Evolutionary conservation across 1,284 basidiomycete genomes (phyloP).

Genomic region (Ustilago cynodontis): DNA sequence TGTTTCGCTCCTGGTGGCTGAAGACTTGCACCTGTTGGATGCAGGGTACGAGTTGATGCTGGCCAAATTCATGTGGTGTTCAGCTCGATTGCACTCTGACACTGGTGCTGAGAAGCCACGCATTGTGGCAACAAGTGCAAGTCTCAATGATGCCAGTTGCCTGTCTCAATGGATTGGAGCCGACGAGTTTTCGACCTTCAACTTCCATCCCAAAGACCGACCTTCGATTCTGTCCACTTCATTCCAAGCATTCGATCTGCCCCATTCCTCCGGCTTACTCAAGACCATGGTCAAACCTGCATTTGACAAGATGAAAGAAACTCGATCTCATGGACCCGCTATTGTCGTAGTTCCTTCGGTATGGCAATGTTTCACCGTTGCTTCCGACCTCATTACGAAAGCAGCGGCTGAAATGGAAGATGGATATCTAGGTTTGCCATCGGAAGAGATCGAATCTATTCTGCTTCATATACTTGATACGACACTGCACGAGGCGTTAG

Average conservation of each 20-base stretch:
- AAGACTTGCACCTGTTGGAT: constrained; percentile 88
- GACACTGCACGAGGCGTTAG: constrained; percentile 79
- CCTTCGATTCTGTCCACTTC: constrained; percentile 81
- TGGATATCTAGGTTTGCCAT: constrained; percentile 78
- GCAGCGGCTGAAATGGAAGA: constrained; percentile 80
- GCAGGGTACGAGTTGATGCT: constrained; percentile 85
- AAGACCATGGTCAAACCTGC: constrained; percentile 93
- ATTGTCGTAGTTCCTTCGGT: constrained; percentile 93
- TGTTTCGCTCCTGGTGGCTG: constrained; percentile 78
- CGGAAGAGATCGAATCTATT: constrained; percentile 77
- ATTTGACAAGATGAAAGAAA: constrained; percentile 74
- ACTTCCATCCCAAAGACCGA: constrained; percentile 85
- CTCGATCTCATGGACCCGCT: constrained; percentile 73
- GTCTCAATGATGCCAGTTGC: constrained; percentile 83
- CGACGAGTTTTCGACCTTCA: constrained; percentile 77
- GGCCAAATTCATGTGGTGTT: constrained; percentile 71
- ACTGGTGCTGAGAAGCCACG: constrained; percentile 70
- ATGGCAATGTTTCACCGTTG: constrained; percentile 81
- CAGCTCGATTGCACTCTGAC: not conserved
- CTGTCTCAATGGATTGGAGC: constrained; percentile 87
- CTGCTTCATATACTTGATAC: constrained; percentile 77
- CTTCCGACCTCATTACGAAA: constrained; percentile 87
- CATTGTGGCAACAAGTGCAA: constrained; percentile 82
- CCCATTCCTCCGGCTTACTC: constrained; percentile 87
- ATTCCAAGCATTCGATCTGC: constrained; percentile 84